A percentile compares a stretch with the other conserved stretches of the same genome.
These are phyloP conservation scores for Aureococcus anophagefferens DNA, from an alignment of 108 stramenopile species.

Conservation along the genomic window DNA sequence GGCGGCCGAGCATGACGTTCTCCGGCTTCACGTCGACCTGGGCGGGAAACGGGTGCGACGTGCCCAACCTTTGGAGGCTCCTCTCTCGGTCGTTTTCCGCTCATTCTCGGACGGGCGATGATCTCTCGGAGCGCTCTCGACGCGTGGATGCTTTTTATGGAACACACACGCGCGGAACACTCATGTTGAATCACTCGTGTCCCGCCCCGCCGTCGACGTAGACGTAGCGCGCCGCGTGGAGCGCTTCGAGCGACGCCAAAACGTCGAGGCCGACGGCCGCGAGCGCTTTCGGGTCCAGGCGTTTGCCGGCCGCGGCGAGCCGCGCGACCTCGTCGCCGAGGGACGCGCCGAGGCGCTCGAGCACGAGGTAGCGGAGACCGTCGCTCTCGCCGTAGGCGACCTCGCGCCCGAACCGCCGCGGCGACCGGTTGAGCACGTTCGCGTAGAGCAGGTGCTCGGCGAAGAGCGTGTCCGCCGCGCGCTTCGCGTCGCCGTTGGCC, in stretches of 20 bases:
- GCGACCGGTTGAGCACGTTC: not conserved
- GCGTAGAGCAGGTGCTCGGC: not conserved
- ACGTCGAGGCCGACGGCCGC: not conserved
- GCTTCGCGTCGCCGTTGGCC: not conserved
- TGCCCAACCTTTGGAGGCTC: too few species aligned
- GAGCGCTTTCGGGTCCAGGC: not conserved
- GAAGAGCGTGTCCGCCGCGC: not conserved
- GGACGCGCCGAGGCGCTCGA: not conserved
- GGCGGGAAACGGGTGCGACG: too few species aligned
- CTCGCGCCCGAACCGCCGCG: not conserved
- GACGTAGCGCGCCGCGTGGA: not conserved
- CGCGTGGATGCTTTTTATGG: too few species aligned
- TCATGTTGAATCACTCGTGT: too few species aligned
- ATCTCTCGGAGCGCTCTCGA: too few species aligned
- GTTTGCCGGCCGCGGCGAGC: not conserved
- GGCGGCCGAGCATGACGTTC: not conserved
- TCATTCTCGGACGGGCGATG: too few species aligned
- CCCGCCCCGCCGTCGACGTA: too few species aligned
- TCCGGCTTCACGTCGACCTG: slow-evolving; percentile 5
- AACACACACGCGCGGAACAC: too few species aligned
- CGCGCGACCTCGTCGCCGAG: not conserved
- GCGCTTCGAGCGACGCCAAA: not conserved
- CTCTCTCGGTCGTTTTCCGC: too few species aligned
- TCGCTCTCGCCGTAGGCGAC: not conserved
- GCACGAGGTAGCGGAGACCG: not conserved